These are phyloP conservation scores for Haplographium delicatum DNA, from an alignment of 495 filamentous ascomycete genomes.

Conservation along the genomic window DNA sequence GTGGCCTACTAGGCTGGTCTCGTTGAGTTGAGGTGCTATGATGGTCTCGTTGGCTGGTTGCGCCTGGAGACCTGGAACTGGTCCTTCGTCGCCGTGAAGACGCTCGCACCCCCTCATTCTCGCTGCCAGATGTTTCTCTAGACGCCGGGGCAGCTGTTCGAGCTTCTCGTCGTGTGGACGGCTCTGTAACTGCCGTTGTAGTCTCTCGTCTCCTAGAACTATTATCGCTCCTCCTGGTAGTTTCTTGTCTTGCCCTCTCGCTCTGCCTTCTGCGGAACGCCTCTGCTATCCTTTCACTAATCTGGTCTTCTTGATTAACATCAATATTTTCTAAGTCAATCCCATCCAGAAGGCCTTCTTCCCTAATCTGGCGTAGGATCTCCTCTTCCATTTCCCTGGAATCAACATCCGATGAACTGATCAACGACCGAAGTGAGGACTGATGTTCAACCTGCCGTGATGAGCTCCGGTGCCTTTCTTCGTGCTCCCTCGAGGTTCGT, in stretches of 20 bases:
- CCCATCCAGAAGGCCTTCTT: conserved; percentile 80
- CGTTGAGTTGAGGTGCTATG: conserved; percentile 36
- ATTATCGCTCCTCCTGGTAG: conserved; percentile 38
- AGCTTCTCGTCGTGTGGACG: conserved; percentile 1
- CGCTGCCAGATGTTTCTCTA: conserved; percentile 18
- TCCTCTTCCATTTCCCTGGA: conserved; percentile 75
- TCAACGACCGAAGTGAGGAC: conserved; percentile 73
- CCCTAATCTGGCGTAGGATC: conserved; percentile 81
- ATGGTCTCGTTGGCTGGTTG: conserved; percentile 4
- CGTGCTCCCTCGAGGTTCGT: conserved; percentile 28
- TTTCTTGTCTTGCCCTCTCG: conserved; percentile 33
- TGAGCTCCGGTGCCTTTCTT: conserved; percentile 26
- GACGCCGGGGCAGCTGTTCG: conserved; percentile 1
- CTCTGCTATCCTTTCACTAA: conserved; percentile 83
- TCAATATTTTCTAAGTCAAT: conserved; percentile 80
- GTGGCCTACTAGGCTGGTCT: conserved; percentile 34
- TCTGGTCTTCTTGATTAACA: conserved; percentile 70
- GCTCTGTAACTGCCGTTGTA: background rate
- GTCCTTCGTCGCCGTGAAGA: conserved; percentile 24
- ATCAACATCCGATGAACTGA: conserved; percentile 71
- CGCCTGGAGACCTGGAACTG: conserved; percentile 34
- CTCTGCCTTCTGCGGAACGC: conserved; percentile 71
- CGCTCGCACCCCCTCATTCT: conserved; percentile 12
- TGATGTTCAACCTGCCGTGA: conserved; percentile 73
- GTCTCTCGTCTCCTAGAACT: conserved; percentile 17